A percentile compares a stretch with the other conserved stretches of the same genome.
Conservation (phyloP, 495 filamentous ascomycete species). For the Rusavskia elegans region DNA sequence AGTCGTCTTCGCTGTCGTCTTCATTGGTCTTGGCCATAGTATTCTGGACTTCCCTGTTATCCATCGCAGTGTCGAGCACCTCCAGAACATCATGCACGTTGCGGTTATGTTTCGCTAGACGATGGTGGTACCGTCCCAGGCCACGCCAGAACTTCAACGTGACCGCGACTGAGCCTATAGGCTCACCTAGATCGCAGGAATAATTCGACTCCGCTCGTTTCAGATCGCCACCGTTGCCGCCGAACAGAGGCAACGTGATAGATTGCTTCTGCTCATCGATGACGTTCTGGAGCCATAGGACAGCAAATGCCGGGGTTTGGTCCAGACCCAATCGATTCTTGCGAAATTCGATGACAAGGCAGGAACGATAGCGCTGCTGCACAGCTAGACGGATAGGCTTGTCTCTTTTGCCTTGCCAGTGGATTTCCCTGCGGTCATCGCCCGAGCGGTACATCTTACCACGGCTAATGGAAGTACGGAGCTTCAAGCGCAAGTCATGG, state of each 20-base stretch:
- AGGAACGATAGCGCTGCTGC: slow-evolving; percentile 42
- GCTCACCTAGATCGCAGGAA: slow-evolving; percentile 22
- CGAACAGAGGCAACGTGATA: slow-evolving; percentile 39
- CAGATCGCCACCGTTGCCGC: slow-evolving; percentile 29
- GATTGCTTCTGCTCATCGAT: slow-evolving; percentile 44
- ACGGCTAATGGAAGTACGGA: slow-evolving; percentile 33
- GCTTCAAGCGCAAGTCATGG: slow-evolving; percentile 31
- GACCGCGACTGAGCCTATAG: slow-evolving; percentile 38
- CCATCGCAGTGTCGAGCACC: slow-evolving; percentile 42
- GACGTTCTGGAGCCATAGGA: slow-evolving; percentile 51
- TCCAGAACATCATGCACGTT: slow-evolving; percentile 44
- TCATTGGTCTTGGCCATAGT: slow-evolving; percentile 9
- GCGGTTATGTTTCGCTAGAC: slow-evolving; percentile 29
- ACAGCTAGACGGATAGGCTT: slow-evolving; percentile 33
- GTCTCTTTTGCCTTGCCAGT: slow-evolving; percentile 25
- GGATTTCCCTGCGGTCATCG: slow-evolving; percentile 9
- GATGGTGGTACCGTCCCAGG: slow-evolving; percentile 38
- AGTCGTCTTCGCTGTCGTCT: neutral
- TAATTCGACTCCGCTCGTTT: slow-evolving; percentile 21
- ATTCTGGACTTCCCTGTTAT: slow-evolving; percentile 17
- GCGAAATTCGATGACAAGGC: slow-evolving; percentile 45
- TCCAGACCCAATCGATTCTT: slow-evolving; percentile 31
- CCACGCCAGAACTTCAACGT: slow-evolving; percentile 39
- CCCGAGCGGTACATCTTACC: slow-evolving; percentile 37
- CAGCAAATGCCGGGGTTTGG: slow-evolving; percentile 40